Conservation (phyloP, 208 protist species). For the Trypanosoma melophagium region DNA sequence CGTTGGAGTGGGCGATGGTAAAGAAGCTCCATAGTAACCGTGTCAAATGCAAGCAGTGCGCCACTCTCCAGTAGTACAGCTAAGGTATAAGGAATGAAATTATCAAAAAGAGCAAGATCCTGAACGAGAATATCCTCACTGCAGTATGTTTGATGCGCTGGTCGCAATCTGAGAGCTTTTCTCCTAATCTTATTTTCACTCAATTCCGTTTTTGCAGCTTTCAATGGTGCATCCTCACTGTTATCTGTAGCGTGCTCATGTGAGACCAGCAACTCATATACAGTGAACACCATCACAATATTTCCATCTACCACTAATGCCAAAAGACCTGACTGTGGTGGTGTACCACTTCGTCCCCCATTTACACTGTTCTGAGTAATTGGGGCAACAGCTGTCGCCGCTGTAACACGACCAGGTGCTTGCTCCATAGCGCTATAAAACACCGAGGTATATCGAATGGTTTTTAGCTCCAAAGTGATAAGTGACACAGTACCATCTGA, state of each 20-base stretch:
- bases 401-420: slow-evolving; percentile 4
- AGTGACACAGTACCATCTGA: slow-evolving; percentile 45
- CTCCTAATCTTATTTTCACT: neutral
- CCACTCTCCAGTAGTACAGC: slow-evolving; percentile 68
- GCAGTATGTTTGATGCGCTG: slow-evolving; percentile 42
- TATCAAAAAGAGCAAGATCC: slow-evolving; percentile 46
- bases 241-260: neutral
- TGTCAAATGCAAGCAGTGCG: slow-evolving; percentile 65
- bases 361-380: neutral
- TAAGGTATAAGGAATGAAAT: slow-evolving; percentile 49
- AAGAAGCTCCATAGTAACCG: slow-evolving; percentile 54
- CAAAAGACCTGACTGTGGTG: slow-evolving; percentile 31
- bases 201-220: slow-evolving; percentile 3
- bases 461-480: slow-evolving; percentile 8
- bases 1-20: slow-evolving; percentile 25
- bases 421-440: slow-evolving; percentile 7
- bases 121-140: slow-evolving; percentile 61
- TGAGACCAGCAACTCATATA: slow-evolving; percentile 16
- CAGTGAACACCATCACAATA: slow-evolving; percentile 42
- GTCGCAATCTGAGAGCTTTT: slow-evolving; percentile 9
- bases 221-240: slow-evolving; percentile 20
- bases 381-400: slow-evolving; percentile 1
- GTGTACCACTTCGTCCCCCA: slow-evolving; percentile 19
- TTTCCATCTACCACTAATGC: slow-evolving; percentile 50
- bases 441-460: slow-evolving; percentile 10